A percentile compares a stretch with the other conserved stretches of the same genome.
phyloP scores from a whole-genome alignment of 2,329 filamentous ascomycete genomes.

The Aspergillus fumigatiaffinis region DNA sequence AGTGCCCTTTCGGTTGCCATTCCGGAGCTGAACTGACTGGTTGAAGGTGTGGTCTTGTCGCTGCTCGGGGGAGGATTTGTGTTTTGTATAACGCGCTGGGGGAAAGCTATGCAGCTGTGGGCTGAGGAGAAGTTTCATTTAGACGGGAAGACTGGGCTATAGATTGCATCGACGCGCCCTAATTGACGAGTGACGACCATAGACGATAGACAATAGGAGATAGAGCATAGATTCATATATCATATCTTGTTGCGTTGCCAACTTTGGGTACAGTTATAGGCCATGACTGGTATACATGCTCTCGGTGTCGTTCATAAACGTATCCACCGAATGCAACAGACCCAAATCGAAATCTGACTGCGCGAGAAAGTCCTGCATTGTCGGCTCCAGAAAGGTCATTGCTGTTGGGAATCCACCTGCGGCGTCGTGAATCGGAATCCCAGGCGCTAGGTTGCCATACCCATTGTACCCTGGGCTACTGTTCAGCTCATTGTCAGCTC shows the following conservation, averaged over 20 bases:
- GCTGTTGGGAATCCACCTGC: conserved; percentile 32
- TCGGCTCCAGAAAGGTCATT: conserved; percentile 37
- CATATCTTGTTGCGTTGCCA: background rate
- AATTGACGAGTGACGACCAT: background rate
- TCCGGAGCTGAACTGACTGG: background rate
- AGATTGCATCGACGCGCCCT: background rate
- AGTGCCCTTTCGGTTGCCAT: conserved; percentile 21
- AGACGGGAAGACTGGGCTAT: conserved; percentile 11
- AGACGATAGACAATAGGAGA: conserved; percentile 3
- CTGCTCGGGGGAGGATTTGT: conserved; percentile 27
- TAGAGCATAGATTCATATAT: conserved; percentile 3
- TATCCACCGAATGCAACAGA: conserved; percentile 32
- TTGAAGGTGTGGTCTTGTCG: conserved; percentile 25
- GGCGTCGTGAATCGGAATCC: conserved; percentile 4
- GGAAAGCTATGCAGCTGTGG: conserved; percentile 33
- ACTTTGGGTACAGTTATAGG: conserved; percentile 9
- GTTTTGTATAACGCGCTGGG: conserved; percentile 26
- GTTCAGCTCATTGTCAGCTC: background rate
- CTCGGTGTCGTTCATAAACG: conserved; percentile 30
- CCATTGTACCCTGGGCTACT: background rate
- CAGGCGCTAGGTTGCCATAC: background rate
- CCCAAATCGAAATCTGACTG: conserved; percentile 37
- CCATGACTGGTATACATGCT: conserved; percentile 29
- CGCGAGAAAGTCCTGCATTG: conserved; percentile 38
- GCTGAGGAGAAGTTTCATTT: conserved; percentile 23